A percentile compares a stretch with the other conserved stretches of the same genome.
phyloP scores from a whole-genome alignment of 768 basidiomycete species.

The Boletus fagicola region DNA sequence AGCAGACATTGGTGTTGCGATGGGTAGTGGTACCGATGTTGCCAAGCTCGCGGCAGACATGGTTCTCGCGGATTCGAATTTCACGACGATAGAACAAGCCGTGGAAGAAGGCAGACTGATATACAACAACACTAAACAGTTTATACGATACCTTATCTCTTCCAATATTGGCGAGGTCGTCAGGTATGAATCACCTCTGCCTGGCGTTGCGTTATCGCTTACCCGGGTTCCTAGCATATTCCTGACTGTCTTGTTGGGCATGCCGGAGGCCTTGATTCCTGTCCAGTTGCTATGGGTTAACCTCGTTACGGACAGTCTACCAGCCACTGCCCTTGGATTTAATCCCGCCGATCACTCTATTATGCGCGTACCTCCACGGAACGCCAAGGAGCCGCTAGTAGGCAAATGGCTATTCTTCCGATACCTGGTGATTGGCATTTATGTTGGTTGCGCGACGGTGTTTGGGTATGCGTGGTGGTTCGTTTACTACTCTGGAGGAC shows the following conservation, averaged over 20 bases:
- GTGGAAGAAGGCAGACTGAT: conserved; percentile 98
- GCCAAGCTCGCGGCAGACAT: conserved; percentile 98
- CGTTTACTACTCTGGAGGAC: conserved; percentile 83
- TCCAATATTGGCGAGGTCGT: conserved; percentile 98
- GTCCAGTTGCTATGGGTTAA: conserved; percentile 99
- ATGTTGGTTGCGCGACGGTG: conserved; percentile 94
- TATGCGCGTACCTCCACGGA: conserved; percentile 92
- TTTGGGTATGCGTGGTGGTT: conserved; percentile 99
- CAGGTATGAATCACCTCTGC: conserved; percentile 39
- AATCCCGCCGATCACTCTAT: conserved; percentile 96
- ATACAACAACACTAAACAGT: conserved; percentile 99
- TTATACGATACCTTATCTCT: conserved; percentile 98
- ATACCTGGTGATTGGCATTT: conserved; percentile 89
- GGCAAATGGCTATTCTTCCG: conserved; percentile 94
- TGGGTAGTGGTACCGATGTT: conserved; percentile 99
- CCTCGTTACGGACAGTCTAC: conserved; percentile 93
- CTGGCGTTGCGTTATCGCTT: neutral
- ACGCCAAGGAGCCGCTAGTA: conserved; percentile 87
- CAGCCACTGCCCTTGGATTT: conserved; percentile 96
- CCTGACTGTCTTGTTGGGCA: conserved; percentile 93
- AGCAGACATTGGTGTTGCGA: conserved; percentile 97
- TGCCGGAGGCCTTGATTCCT: conserved; percentile 99
- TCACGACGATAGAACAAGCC: conserved; percentile 93
- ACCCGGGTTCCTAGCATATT: conserved; percentile 66
- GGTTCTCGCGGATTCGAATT: conserved; percentile 97